These are phyloP conservation scores for Penicillium bovifimosum DNA, from an alignment of 495 filamentous ascomycete species.

Conservation along the genomic window DNA sequence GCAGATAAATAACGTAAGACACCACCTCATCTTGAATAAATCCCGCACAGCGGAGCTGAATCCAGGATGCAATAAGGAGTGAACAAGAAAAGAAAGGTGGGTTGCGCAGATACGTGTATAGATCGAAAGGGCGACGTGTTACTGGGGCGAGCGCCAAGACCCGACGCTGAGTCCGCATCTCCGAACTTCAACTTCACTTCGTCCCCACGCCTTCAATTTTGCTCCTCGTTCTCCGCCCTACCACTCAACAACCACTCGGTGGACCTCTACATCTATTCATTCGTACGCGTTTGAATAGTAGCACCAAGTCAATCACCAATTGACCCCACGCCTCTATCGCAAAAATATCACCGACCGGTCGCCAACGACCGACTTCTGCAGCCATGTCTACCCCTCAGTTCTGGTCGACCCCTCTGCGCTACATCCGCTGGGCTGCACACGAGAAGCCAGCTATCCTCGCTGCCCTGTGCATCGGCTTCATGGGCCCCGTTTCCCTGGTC, in stretches of 20 bases:
- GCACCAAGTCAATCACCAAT: neutral
- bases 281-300: conserved; percentile 2
- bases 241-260: conserved; percentile 11
- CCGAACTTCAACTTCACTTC: conserved; percentile 30
- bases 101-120: conserved; percentile 23
- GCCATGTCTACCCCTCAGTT: conserved; percentile 71
- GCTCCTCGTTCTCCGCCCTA: conserved; percentile 6
- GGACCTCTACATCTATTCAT: neutral
- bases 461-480: conserved; percentile 62
- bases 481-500: conserved; percentile 65
- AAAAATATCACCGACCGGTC: conserved; percentile 13
- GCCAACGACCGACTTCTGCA: conserved; percentile 16
- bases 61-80: conserved; percentile 12
- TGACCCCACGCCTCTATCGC: conserved; percentile 1
- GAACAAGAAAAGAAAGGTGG: conserved; percentile 16
- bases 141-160: conserved; percentile 44
- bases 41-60: conserved; percentile 39
- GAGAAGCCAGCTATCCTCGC: conserved; percentile 86
- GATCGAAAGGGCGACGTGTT: conserved; percentile 47
- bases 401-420: conserved; percentile 74
- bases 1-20: conserved; percentile 62
- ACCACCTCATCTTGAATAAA: conserved; percentile 63
- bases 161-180: conserved; percentile 31
- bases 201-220: conserved; percentile 24
- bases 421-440: conserved; percentile 79